Evolutionary conservation across 441 rosid species (phyloP).

Genomic region (Lepidium campestre): DNA sequence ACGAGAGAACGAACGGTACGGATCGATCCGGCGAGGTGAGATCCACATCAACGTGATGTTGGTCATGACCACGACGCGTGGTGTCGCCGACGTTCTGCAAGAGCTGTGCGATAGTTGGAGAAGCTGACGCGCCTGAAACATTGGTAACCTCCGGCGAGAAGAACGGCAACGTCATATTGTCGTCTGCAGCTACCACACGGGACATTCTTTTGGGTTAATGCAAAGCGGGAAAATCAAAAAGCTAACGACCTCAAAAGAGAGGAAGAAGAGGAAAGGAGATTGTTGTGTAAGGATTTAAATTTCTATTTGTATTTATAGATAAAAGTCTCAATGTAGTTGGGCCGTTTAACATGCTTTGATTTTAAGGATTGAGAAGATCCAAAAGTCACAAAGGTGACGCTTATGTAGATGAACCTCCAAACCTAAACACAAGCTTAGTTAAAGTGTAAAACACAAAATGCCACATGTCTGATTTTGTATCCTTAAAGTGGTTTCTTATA

Average conservation of each 20-base stretch:
- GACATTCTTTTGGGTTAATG: constrained; percentile 33
- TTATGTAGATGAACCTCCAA: constrained; percentile 30
- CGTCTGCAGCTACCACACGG: constrained; percentile 48
- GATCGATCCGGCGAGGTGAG: constrained; percentile 36
- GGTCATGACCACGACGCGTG: constrained; percentile 32
- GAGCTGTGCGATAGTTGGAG: constrained; percentile 64
- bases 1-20: constrained; percentile 67
- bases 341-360: constrained; percentile 16
- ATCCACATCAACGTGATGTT: constrained; percentile 38
- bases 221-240: constrained; percentile 21
- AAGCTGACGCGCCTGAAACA: constrained; percentile 13
- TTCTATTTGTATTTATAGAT: constrained; percentile 24
- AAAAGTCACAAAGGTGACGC: constrained; percentile 15
- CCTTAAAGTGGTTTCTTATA: constrained; percentile 7
- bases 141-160: constrained; percentile 20
- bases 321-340: constrained; percentile 14
- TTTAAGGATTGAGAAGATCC: neutral
- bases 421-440: constrained; percentile 20
- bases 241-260: constrained; percentile 7
- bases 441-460: constrained; percentile 14
- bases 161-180: constrained; percentile 21
- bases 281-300: neutral
- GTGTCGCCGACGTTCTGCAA: constrained; percentile 65
- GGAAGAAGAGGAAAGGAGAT: neutral
- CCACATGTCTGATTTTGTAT: constrained; percentile 12